These are phyloP conservation scores for Coccomyxa sp. DNA, from an alignment of 139 green algal genomes.

Conservation along the genomic window DNA sequence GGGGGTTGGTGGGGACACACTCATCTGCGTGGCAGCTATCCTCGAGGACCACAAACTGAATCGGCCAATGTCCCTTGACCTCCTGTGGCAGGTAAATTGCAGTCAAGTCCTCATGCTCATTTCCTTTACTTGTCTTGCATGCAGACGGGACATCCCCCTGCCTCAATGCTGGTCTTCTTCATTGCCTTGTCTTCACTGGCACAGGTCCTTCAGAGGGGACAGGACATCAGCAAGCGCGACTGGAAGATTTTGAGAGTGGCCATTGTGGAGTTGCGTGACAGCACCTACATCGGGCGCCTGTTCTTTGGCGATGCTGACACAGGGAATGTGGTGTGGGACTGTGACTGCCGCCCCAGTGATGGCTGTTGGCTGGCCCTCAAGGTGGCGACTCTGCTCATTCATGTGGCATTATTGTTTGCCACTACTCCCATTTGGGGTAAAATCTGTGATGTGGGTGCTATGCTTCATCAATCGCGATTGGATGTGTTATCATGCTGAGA, in stretches of 20 bases:
- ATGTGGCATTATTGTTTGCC: not conserved
- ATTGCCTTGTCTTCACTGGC: not conserved
- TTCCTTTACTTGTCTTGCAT: not conserved
- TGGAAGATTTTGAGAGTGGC: constrained; percentile 62
- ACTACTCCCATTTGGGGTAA: not conserved
- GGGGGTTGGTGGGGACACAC: constrained; percentile 22
- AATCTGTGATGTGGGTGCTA: not conserved
- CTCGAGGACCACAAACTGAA: constrained; percentile 16
- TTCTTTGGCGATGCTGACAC: constrained; percentile 70
- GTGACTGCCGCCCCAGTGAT: constrained; percentile 70
- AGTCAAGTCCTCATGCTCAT: not conserved
- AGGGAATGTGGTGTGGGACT: constrained; percentile 59
- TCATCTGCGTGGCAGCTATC: constrained; percentile 13
- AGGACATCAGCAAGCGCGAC: constrained; percentile 39
- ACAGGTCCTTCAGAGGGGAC: constrained; percentile 51
- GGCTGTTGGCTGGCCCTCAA: constrained; percentile 58
- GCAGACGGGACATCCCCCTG: not conserved
- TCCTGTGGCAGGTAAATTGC: constrained; percentile 46
- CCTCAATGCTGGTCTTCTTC: not conserved
- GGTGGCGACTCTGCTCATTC: constrained; percentile 16
- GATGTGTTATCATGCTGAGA: not conserved
- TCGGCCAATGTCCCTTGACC: constrained; percentile 44
- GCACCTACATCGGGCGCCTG: constrained; percentile 52
- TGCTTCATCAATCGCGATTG: too few relatives aligned
- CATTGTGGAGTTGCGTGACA: constrained; percentile 52